Evolutionary conservation across 768 basidiomycete species (phyloP), one percentile per base, ranked within the genome.

Genomic region (Lenzites betulinus): DNA sequence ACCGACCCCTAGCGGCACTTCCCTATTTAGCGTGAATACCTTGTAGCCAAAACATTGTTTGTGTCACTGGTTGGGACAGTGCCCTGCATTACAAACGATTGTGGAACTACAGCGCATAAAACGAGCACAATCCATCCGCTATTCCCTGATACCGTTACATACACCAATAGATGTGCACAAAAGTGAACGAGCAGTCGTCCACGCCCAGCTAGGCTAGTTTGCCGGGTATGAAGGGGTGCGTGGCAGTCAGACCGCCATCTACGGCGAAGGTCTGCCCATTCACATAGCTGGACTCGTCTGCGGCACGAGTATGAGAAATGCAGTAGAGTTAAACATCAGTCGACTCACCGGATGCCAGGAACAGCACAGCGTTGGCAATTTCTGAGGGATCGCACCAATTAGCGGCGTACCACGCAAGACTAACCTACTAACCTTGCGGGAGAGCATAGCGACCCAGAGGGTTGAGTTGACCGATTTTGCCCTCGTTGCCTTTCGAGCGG

Each of bases 201-300:
- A 12, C 16, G 35, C 3, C 18, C 25, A 18, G 0, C 64, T 49
- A 91, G n/a, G 78, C 80, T 82, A 83, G 83, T 70, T 85, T 82
- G 1, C 92, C 92, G 4, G 91, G 89, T 7, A 89, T 75, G 8
- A 93, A 87, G 6, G 93, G 93, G 67, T 86, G 83, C 0, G 92
- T 92, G 25, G 87, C 77, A 12, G 90, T 87, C 59, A 96, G 73
- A 1, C 93, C 95, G 7, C 95, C 95, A 66, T 96, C 95, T 30
- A 94, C 88, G 0, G 88, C 88, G 30, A 93, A 81, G 67, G 87
- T 89, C 69, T 95, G 91, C 16, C 92, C 95, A 69, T 95, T 97
- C 57, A 98, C 85, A 73, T 94, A 95, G 74, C 92, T 94, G 1
- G 92, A 87, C 63, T 93, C 91, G 66, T 94, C 93, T 93, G 69